Conservation (phyloP, 192 early-diverging fungal genomes). For the Coemansia brasiliensis region DNA sequence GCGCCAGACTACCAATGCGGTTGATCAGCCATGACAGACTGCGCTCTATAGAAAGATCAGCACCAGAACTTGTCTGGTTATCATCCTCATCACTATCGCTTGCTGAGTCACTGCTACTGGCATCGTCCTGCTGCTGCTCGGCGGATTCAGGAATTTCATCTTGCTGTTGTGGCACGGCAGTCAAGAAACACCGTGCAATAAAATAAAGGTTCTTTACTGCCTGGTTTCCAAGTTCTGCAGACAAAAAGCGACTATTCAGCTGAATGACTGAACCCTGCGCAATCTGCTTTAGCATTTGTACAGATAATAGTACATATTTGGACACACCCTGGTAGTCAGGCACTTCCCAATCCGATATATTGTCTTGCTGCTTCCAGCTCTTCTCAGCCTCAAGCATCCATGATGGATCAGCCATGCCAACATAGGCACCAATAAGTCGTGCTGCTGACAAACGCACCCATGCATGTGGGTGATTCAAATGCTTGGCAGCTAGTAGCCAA, state of each 20-base stretch:
- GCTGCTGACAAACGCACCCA: constrained; percentile 81
- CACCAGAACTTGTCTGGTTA: constrained; percentile 41
- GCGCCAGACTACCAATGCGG: constrained; percentile 31
- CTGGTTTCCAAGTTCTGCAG: constrained; percentile 81
- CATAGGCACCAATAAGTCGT: constrained; percentile 75
- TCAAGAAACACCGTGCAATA: constrained; percentile 73
- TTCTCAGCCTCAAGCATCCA: constrained; percentile 52
- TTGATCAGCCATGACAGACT: constrained; percentile 52
- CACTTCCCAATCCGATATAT: constrained; percentile 26
- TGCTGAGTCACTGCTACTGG: constrained; percentile 10
- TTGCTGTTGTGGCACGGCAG: constrained; percentile 18
- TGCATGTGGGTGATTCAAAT: constrained; percentile 83
- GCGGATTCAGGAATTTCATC: not conserved
- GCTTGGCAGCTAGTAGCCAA: constrained; percentile 66
- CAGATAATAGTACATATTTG: constrained; percentile 33
- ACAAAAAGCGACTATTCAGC: constrained; percentile 64
- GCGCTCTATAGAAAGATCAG: constrained; percentile 22
- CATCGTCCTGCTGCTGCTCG: constrained; percentile 22
- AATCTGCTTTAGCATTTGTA: constrained; percentile 54
- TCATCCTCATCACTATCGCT: constrained; percentile 27
- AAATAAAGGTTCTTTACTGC: constrained; percentile 94
- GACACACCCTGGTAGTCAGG: constrained; percentile 20
- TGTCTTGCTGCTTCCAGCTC: not conserved
- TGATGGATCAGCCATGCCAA: constrained; percentile 65
- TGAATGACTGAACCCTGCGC: constrained; percentile 61